These are phyloP conservation scores for Grammothele lineata DNA, from an alignment of 768 basidiomycete species.

Conservation along the genomic window DNA sequence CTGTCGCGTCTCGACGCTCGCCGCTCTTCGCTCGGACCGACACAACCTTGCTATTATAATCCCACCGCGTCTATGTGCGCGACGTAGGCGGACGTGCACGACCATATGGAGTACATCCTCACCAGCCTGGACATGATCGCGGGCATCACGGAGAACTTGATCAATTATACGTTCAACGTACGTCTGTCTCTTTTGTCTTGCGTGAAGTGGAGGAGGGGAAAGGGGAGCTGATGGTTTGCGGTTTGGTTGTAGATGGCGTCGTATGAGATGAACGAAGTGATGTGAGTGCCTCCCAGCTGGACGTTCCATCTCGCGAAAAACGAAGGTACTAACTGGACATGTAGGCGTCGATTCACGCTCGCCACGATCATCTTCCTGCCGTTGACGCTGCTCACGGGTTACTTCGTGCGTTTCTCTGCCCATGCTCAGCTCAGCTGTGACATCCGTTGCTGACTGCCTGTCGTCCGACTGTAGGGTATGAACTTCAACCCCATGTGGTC, in stretches of 20 bases:
- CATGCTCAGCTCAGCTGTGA: neutral
- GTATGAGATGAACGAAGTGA: conserved; percentile 73
- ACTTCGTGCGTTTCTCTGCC: conserved; percentile 52
- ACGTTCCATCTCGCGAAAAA: neutral
- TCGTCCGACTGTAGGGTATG: conserved; percentile 48
- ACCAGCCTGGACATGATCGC: conserved; percentile 71
- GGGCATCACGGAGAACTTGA: conserved; percentile 65
- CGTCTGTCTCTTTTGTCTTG: conserved; percentile 21
- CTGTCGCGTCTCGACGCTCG: too few relatives aligned
- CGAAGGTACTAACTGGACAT: too few relatives aligned
- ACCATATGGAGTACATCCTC: conserved; percentile 73
- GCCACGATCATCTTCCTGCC: conserved; percentile 71
- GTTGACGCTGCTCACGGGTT: conserved; percentile 65
- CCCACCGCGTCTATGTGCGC: neutral
- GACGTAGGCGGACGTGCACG: conserved; percentile 65
- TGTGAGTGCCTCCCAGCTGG: conserved; percentile 43
- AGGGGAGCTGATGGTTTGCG: neutral
- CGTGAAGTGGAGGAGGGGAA: neutral
- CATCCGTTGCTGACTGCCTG: too few relatives aligned
- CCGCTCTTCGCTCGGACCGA: too few relatives aligned
- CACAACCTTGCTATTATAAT: too few relatives aligned
- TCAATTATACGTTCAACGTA: conserved; percentile 73
- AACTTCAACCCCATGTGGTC: conserved; percentile 55
- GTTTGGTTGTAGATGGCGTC: conserved; percentile 56
- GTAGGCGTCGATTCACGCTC: conserved; percentile 60